Percentiles rank a stretch among this genome's conserved stretches.
phyloP scores from a whole-genome alignment of 2,329 filamentous ascomycete species.

The Simplicillium sp. region DNA sequence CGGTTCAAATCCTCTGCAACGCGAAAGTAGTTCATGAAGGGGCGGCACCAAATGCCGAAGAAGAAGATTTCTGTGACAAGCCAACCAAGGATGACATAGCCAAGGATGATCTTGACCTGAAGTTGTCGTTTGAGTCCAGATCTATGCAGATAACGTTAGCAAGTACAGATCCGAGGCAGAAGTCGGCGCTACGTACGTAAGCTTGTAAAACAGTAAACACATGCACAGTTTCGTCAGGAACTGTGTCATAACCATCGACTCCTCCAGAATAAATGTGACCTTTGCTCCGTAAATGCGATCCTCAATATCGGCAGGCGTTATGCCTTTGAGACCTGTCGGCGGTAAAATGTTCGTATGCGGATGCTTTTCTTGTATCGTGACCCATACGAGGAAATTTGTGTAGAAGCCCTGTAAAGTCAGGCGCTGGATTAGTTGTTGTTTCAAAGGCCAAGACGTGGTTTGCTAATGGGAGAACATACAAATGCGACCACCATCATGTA shows the following conservation, averaged over 20 bases:
- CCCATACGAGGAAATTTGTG: neutral
- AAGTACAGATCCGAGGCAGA: no score
- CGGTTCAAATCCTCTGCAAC: slow-evolving; percentile 28
- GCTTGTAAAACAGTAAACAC: slow-evolving; percentile 30
- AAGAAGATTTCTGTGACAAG: slow-evolving; percentile 32
- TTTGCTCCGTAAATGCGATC: slow-evolving; percentile 33
- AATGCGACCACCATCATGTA: neutral
- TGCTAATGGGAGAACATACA: neutral
- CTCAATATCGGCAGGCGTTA: slow-evolving; percentile 22
- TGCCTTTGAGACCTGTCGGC: slow-evolving; percentile 21
- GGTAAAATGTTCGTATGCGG: slow-evolving; percentile 21
- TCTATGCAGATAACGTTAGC: no score
- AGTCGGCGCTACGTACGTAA: slow-evolving; percentile 18
- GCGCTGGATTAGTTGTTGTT: neutral
- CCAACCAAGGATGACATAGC: slow-evolving; percentile 31
- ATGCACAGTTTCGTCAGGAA: slow-evolving; percentile 29
- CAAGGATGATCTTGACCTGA: slow-evolving; percentile 23
- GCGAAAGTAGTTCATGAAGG: slow-evolving; percentile 35
- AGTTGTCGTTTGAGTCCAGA: slow-evolving; percentile 17
- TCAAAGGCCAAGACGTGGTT: neutral
- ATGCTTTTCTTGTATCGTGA: neutral
- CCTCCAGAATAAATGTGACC: slow-evolving; percentile 32
- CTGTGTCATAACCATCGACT: slow-evolving; percentile 23
- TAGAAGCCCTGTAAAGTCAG: neutral
- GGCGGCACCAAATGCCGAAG: slow-evolving; percentile 31